These are phyloP conservation scores for Saccharomyces kudriavzevii DNA, from an alignment of 805 yeast species.

Conservation along the genomic window DNA sequence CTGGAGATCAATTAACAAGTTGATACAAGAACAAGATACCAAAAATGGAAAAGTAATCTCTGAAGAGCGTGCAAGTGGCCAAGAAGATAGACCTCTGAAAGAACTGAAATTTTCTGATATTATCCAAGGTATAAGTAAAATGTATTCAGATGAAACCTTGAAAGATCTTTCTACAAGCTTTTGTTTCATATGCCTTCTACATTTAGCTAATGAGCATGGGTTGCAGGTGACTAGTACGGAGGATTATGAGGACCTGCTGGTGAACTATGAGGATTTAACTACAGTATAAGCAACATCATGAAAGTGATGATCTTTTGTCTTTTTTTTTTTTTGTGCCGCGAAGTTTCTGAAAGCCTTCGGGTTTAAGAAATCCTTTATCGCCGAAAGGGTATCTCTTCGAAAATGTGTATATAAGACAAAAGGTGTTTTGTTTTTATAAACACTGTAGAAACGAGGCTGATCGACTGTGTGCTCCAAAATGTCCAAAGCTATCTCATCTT, in stretches of 20 bases:
- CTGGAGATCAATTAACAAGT: slow-evolving; percentile 48
- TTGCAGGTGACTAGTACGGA: slow-evolving; percentile 45
- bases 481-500: background rate
- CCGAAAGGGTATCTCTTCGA: background rate
- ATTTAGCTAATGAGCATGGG: slow-evolving; percentile 81
- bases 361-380: background rate
- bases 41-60: slow-evolving; percentile 31
- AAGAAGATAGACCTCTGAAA: background rate
- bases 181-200: slow-evolving; percentile 75
- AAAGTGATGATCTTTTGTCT: background rate
- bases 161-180: slow-evolving; percentile 76
- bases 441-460: background rate
- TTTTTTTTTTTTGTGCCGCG: background rate
- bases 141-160: slow-evolving; percentile 49
- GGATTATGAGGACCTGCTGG: slow-evolving; percentile 24
- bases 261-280: slow-evolving; percentile 7
- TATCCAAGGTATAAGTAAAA: slow-evolving; percentile 40
- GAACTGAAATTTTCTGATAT: slow-evolving; percentile 37
- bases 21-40: slow-evolving; percentile 13
- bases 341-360: background rate
- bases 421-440: background rate
- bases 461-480: background rate
- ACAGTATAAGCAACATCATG: background rate
- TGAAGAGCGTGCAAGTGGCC: slow-evolving; percentile 10
- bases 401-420: background rate